These are phyloP conservation scores for Fraxinus xanthoxyloides DNA, from an alignment of 305 asterid species.

Conservation along the genomic window DNA sequence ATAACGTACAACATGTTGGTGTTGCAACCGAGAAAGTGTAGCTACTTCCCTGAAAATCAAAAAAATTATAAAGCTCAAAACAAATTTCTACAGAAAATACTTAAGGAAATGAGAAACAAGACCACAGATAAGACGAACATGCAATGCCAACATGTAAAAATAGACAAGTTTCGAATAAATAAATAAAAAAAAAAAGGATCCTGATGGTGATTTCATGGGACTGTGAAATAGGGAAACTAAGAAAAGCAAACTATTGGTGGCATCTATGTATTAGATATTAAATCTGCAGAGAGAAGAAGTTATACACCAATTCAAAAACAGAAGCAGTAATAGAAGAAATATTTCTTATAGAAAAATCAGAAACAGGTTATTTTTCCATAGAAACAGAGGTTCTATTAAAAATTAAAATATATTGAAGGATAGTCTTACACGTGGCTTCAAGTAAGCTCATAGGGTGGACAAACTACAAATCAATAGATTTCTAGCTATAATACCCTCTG, in stretches of 20 bases:
- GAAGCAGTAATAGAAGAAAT: neutral
- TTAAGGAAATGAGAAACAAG: slow-evolving; percentile 6
- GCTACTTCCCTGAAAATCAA: slow-evolving; percentile 80
- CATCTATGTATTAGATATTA: neutral
- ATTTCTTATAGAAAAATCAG: neutral
- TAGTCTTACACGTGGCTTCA: neutral
- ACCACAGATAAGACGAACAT: neutral
- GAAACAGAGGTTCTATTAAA: neutral
- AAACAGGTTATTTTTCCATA: neutral
- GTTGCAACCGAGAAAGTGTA: slow-evolving; percentile 94
- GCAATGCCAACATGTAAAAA: neutral
- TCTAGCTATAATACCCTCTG: too few relatives aligned
- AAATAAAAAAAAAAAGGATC: neutral
- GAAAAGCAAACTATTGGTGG: neutral
- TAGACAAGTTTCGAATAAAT: neutral
- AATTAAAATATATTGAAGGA: neutral
- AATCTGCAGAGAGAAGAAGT: neutral
- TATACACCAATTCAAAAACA: neutral
- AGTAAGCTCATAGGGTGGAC: neutral
- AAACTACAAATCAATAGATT: neutral
- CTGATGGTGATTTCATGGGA: neutral
- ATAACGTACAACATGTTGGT: slow-evolving; percentile 94
- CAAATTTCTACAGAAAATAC: slow-evolving; percentile 1
- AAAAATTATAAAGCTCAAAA: slow-evolving; percentile 19
- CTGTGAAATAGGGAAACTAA: neutral